phyloP scores from a whole-genome alignment of 495 filamentous ascomycete species.

The Usnea hakonensis region DNA sequence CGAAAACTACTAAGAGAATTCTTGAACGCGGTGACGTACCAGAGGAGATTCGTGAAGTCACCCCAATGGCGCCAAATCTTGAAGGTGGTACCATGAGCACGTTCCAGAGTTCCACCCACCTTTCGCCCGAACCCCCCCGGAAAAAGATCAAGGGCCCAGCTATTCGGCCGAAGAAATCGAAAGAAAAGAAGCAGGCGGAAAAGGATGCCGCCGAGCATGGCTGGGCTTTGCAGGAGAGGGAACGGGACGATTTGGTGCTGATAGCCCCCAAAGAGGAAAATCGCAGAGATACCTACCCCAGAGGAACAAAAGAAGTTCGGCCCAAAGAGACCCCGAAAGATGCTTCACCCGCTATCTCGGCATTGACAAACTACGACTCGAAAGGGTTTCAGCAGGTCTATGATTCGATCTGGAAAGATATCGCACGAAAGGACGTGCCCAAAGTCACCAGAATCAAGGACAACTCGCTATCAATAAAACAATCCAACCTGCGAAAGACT shows the following conservation, averaged over 20 bases:
- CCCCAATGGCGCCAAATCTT: slow-evolving; percentile 69
- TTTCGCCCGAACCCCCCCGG: slow-evolving; percentile 50
- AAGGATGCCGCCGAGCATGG: slow-evolving; percentile 88
- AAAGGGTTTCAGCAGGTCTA: slow-evolving; percentile 96
- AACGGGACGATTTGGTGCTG: slow-evolving; percentile 66
- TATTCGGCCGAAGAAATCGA: slow-evolving; percentile 74
- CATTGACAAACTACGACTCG: slow-evolving; percentile 56
- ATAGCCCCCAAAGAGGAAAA: slow-evolving; percentile 60
- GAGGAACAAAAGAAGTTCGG: slow-evolving; percentile 48
- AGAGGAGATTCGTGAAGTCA: slow-evolving; percentile 68
- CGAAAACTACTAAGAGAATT: slow-evolving; percentile 70
- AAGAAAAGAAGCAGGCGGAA: slow-evolving; percentile 93
- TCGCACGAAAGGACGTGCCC: slow-evolving; percentile 85
- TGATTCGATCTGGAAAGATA: slow-evolving; percentile 95
- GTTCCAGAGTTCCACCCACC: slow-evolving; percentile 62
- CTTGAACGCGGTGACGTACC: slow-evolving; percentile 76
- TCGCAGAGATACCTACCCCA: slow-evolving; percentile 35
- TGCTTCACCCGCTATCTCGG: slow-evolving; percentile 43
- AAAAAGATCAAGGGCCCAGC: slow-evolving; percentile 55
- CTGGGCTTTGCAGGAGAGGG: slow-evolving; percentile 57
- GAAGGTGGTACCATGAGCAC: slow-evolving; percentile 83
- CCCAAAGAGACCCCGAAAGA: slow-evolving; percentile 46
- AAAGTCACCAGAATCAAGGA: slow-evolving; percentile 83
- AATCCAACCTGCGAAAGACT: slow-evolving; percentile 92
- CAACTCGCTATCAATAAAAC: slow-evolving; percentile 71